Base-by-base conservation (phyloP, 1,284 basidiomycete genomes). In the Sanghuangporus weigelae region DNA sequence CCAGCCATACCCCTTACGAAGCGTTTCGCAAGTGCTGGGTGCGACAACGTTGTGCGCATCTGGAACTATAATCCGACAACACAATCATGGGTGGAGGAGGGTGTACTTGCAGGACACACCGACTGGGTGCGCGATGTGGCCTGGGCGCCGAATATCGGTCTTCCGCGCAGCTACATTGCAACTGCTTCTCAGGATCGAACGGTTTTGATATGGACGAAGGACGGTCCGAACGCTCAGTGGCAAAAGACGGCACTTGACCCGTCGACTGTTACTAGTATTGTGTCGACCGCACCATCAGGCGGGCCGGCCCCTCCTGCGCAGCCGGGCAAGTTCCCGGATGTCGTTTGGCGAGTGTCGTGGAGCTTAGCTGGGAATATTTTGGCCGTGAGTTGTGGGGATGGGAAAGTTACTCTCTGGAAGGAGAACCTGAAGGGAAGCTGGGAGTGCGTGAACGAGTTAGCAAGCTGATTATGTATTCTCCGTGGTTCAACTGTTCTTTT, bases 111-210 rank as follows among this genome's bases (percentile, higher is more conserved):
- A 60, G 94, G 93, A 0, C 96, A 99, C 76, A 86, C 89, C 1
- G 96, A 99, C 77, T 99, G 96, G 96, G 96, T 99, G 19, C 84
- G 96, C 61, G 96, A 99, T 73, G 96, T 98, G 23, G 93, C 96
- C 0, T 98, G 96, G 92, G 95, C 95, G 4, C 96, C 96, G 0
- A 98, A 95, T 71, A 95, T 98, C 68, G 96, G 96, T 0, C 83
- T 99, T 16, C 93, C 96, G 0, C 86, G 95, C 66, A 92, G 89
- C 72, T 98, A 98, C 77, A 93, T 99, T 67, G 96, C 96, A 10
- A 95, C 94, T 1, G 95, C 95, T 0, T 95, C 92, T 0, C 95
- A 98, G 79, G 95, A 97, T 74, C 90, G 89, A 73, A 96, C 93
- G 0, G 96, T 98, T 3, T 79, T 96, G 54, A 93, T 99, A 69